phyloP scores from a whole-genome alignment of 2,329 filamentous ascomycete species.

The Sporothrix protearum region DNA sequence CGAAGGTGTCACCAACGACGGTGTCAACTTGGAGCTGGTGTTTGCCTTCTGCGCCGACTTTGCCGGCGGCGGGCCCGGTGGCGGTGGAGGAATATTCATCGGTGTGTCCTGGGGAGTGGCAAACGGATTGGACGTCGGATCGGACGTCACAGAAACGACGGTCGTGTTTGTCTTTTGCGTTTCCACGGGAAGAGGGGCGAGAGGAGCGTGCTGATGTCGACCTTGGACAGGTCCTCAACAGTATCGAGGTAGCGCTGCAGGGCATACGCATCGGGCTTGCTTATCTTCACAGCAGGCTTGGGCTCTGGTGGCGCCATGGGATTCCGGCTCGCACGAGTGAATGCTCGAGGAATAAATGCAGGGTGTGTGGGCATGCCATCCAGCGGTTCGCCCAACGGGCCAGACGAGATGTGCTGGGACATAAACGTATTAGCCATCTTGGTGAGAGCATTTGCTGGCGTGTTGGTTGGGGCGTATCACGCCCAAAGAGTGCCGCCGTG shows the following conservation, averaged over 20 bases:
- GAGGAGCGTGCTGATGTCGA: conserved; percentile 28
- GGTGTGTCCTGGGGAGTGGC: not conserved
- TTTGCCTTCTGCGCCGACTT: not conserved
- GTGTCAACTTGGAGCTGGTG: conserved; percentile 19
- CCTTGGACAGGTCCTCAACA: conserved; percentile 30
- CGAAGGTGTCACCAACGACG: conserved; percentile 40
- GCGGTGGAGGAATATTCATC: conserved; percentile 25
- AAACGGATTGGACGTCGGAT: not conserved
- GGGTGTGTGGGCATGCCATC: conserved; percentile 46
- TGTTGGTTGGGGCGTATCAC: conserved; percentile 3
- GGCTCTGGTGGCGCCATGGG: not conserved
- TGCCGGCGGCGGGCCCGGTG: conserved; percentile 30
- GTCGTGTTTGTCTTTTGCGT: not conserved
- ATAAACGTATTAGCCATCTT: conserved; percentile 4
- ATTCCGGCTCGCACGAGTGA: conserved; percentile 21
- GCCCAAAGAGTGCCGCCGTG: conserved; percentile 10
- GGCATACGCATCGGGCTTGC: conserved; percentile 36
- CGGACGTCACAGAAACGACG: not conserved
- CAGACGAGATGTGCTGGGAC: not conserved
- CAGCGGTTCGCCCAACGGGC: not conserved
- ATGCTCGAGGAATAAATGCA: conserved; percentile 44
- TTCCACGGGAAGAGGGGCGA: conserved; percentile 18
- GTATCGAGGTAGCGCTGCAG: conserved; percentile 39
- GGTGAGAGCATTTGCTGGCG: not conserved
- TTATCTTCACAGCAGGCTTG: not conserved